Conservation (phyloP, 2,329 filamentous ascomycete species). For the Fusarium sp. region DNA sequence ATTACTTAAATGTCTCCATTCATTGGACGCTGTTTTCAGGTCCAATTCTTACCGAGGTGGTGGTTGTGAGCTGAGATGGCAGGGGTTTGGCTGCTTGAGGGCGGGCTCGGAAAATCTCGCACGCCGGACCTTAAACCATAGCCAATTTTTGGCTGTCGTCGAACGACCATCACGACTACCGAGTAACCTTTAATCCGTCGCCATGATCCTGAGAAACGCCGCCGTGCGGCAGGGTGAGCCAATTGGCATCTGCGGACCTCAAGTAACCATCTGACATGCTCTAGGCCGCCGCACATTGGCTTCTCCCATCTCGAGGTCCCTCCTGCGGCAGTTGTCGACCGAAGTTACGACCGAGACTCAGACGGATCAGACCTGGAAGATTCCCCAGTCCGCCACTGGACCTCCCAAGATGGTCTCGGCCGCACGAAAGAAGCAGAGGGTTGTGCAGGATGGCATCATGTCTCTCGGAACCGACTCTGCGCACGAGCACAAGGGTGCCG, state of each 20-base stretch:
- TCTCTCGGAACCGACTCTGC: constrained; percentile 49
- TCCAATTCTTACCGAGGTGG: neutral
- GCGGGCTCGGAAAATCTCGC: constrained; percentile 41
- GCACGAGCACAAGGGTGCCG: constrained; percentile 46
- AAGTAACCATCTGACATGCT: constrained; percentile 20
- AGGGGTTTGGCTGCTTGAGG: constrained; percentile 1
- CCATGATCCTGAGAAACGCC: constrained; percentile 65
- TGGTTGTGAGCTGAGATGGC: neutral
- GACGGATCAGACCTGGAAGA: constrained; percentile 36
- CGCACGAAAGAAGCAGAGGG: constrained; percentile 48
- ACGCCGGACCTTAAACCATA: constrained; percentile 22
- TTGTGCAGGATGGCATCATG: constrained; percentile 47
- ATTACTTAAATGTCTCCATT: constrained; percentile 11
- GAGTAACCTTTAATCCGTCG: constrained; percentile 42
- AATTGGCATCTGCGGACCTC: constrained; percentile 11
- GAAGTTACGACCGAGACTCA: constrained; percentile 27
- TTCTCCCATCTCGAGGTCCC: constrained; percentile 51
- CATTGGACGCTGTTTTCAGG: neutral
- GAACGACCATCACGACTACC: constrained; percentile 32
- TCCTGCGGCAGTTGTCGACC: constrained; percentile 48
- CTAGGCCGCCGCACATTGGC: constrained; percentile 63
- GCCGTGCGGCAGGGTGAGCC: constrained; percentile 62
- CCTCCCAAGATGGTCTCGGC: constrained; percentile 40
- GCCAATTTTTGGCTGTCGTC: constrained; percentile 45
- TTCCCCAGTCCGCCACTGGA: constrained; percentile 30